A percentile compares a stretch with the other conserved stretches of the same genome.
Conservation (phyloP, 805 yeast species). For the Torulaspora maleeae region DNA sequence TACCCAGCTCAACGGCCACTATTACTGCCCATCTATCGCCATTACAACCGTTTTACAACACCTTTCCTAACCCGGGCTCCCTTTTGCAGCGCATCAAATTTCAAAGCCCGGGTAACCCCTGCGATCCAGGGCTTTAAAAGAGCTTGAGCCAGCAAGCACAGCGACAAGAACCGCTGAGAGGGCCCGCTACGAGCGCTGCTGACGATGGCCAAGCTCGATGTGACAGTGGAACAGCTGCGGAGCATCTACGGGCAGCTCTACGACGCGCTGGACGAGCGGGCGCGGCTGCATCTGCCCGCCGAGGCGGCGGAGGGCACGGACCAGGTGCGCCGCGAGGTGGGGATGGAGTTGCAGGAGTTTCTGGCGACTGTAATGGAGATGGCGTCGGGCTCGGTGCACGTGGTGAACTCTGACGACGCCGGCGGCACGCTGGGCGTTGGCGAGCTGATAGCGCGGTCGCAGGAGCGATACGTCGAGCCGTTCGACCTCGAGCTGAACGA, state of each 20-base stretch:
- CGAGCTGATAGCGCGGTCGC: slow-evolving; percentile 19
- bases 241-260: slow-evolving; percentile 30
- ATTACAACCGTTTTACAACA: background rate
- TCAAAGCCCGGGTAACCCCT: background rate
- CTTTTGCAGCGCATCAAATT: slow-evolving; percentile 1
- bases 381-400: slow-evolving; percentile 49
- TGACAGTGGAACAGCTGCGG: slow-evolving; percentile 28
- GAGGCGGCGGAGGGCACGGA: slow-evolving; percentile 15
- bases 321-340: slow-evolving; percentile 21
- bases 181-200: too few species aligned
- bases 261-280: slow-evolving; percentile 23
- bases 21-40: too few species aligned
- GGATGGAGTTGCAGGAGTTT: slow-evolving; percentile 24
- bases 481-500: slow-evolving; percentile 64
- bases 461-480: slow-evolving; percentile 50
- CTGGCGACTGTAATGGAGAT: slow-evolving; percentile 42
- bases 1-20: background rate
- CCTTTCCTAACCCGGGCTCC: background rate
- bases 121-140: background rate
- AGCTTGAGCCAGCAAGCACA: background rate
- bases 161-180: background rate
- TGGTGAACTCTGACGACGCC: slow-evolving; percentile 49
- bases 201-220: slow-evolving; percentile 19
- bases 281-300: slow-evolving; percentile 19
- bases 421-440: slow-evolving; percentile 20